These are phyloP conservation scores for Leishmania tarentolae DNA, from an alignment of 208 protist species.

Conservation along the genomic window DNA sequence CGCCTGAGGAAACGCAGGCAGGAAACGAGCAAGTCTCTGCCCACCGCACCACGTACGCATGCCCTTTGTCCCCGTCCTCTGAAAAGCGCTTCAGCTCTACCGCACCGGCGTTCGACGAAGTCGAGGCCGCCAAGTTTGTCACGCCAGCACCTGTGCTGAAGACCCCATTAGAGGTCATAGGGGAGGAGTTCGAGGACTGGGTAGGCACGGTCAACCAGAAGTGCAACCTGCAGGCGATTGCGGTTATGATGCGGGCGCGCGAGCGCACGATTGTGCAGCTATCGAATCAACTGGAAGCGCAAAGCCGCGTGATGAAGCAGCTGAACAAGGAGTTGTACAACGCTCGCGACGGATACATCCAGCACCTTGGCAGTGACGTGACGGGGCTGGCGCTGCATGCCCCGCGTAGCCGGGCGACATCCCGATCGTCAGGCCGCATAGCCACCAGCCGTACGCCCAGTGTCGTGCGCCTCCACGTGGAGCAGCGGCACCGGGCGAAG, in stretches of 20 bases:
- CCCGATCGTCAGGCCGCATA: not conserved
- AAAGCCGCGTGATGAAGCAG: conserved; percentile 4
- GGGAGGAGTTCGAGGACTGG: conserved; percentile 38
- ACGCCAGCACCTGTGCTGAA: conserved; percentile 20
- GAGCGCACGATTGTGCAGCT: conserved; percentile 29
- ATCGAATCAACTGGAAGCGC: conserved; percentile 2
- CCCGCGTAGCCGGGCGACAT: conserved; percentile 1
- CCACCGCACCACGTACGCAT: not conserved
- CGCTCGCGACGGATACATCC: conserved; percentile 27
- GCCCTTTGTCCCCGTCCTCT: not conserved
- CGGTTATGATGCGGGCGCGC: conserved; percentile 29
- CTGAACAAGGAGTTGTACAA: conserved; percentile 43
- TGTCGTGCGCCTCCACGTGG: conserved; percentile 28
- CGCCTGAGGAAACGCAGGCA: not conserved
- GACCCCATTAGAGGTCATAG: conserved; percentile 24
- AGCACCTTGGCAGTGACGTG: conserved; percentile 26
- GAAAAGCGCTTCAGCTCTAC: not conserved
- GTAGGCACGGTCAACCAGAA: conserved; percentile 31
- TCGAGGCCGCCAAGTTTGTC: conserved; percentile 16
- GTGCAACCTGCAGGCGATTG: conserved; percentile 33
- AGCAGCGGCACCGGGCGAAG: conserved; percentile 22
- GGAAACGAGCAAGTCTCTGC: not conserved
- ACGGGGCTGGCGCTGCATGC: conserved; percentile 23
- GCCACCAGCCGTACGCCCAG: not conserved
- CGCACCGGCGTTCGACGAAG: not conserved